A percentile compares a stretch with the other conserved stretches of the same genome.
phyloP scores from a whole-genome alignment of 228 moss, liverwort and hornwort genomes.

The Sphagnum magellanicum region DNA sequence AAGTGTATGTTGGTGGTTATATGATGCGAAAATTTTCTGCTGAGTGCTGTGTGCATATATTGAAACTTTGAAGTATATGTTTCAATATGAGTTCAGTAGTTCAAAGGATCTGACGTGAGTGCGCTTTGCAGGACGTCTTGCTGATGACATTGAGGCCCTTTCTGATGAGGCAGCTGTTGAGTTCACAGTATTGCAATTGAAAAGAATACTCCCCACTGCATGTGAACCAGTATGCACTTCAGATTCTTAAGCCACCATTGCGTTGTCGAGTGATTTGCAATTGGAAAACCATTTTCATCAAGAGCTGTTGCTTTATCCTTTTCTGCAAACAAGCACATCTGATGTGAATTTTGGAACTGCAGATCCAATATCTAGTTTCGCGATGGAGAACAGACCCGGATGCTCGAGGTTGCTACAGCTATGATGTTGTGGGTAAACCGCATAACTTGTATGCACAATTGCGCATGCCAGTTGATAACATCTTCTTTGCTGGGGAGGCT shows the following conservation, averaged over 20 bases:
- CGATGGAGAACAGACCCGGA: slow-evolving; percentile 62
- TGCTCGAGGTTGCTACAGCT: slow-evolving; percentile 61
- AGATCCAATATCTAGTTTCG: slow-evolving; percentile 45
- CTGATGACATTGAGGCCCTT: slow-evolving; percentile 80
- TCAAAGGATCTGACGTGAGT: background rate
- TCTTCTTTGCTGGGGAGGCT: slow-evolving; percentile 68
- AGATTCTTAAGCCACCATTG: too few species aligned
- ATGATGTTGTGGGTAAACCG: slow-evolving; percentile 56
- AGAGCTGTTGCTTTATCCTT: too few species aligned
- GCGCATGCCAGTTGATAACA: slow-evolving; percentile 45
- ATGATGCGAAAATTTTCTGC: background rate
- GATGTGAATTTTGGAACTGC: slow-evolving; percentile 2
- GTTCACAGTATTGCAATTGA: slow-evolving; percentile 85
- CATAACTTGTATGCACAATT: slow-evolving; percentile 57
- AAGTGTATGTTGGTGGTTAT: too few species aligned
- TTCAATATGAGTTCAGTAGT: background rate
- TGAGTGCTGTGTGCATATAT: background rate
- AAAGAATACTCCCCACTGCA: slow-evolving; percentile 85
- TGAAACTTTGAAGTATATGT: background rate
- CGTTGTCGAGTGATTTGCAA: too few species aligned
- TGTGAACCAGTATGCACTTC: slow-evolving; percentile 67
- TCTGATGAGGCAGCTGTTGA: slow-evolving; percentile 84
- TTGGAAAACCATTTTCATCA: too few species aligned
- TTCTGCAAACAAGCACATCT: background rate
- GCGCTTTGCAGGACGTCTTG: slow-evolving; percentile 53